Evolutionary conservation across 2,329 filamentous ascomycete species (phyloP).

Genomic region (Sporothrix curviconia): DNA sequence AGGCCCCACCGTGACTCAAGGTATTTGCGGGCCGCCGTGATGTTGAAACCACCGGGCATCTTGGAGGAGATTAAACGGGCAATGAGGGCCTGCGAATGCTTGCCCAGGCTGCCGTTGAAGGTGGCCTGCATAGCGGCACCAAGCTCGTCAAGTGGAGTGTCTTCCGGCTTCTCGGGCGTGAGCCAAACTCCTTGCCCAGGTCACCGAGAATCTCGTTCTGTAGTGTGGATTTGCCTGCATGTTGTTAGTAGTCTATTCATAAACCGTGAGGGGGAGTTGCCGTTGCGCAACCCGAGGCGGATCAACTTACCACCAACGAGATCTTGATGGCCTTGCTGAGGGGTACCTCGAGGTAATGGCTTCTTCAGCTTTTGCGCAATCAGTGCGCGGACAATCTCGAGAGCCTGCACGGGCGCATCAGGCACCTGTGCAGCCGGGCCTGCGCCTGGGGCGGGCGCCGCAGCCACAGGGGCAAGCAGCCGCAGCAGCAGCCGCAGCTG

Average conservation of each 20-base stretch:
- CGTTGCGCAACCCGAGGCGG: neutral
- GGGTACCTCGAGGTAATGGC: conserved; percentile 75
- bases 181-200: conserved; percentile 95
- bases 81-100: conserved; percentile 88
- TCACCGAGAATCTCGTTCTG: conserved; percentile 99
- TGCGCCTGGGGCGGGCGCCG: conserved; percentile 60
- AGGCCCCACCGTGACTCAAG: conserved; percentile 91
- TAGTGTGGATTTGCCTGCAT: conserved; percentile 85
- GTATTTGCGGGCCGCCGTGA: conserved; percentile 91
- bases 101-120: conserved; percentile 97
- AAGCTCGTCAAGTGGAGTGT: conserved; percentile 91
- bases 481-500: conserved; percentile 49
- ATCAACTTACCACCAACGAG: conserved; percentile 80
- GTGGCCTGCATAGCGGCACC: conserved; percentile 93
- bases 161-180: conserved; percentile 96
- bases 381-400: conserved; percentile 82
- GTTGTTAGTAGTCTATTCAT: neutral
- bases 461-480: conserved; percentile 48
- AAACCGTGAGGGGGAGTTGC: neutral
- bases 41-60: conserved; percentile 99
- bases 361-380: conserved; percentile 99
- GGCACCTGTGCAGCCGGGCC: conserved; percentile 82
- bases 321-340: conserved; percentile 97
- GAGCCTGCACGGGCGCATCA: conserved; percentile 78
- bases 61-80: conserved; percentile 95